Base-by-base conservation (phyloP, 2,329 filamentous ascomycete genomes). In the Knoxdaviesia proteae region DNA sequence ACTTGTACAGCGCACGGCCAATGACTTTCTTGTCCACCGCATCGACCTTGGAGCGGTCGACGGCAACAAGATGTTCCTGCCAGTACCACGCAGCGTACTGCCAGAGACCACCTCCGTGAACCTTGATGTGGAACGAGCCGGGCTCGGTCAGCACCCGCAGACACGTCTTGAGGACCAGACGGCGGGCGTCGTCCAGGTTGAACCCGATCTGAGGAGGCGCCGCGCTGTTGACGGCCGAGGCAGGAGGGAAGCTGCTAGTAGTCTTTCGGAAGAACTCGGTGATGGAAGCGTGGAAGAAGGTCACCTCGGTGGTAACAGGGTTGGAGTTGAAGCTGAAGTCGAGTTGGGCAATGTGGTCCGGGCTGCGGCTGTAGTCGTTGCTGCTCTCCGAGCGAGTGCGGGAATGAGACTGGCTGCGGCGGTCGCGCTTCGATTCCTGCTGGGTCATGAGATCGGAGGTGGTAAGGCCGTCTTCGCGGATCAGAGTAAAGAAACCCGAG, bases 61-160 rank as follows among this genome's bases (percentile, higher is more conserved):
- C 49, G 0, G 53, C 54, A 0, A 54, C 54, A 8, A 62, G 43
- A 47, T 64, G 61, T 34, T 64, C 61, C 41, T 61, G 61, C 61
- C 61, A 63, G 44, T 64, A 64, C 61, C 61, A 62, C 0, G 61
- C 60, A 0, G 61, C 59, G 34, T 63, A 63, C 38, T 60, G 57
- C 44, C 44, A 47, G 29, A 48, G 39, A 10, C 36, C 36, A 6
- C 42, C 33, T 10, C 40, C 40, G 10, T 36, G 10, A 8, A 37
- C 40, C 33, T 41, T 45, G 4, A 7, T 20, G 4, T 33, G 37
- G 11, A 43, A 42, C 32, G 40, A 41, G n/a, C 48, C 48, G n/a
- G 47, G 42, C 30, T 61, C 51, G 3, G 54, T 57, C n/a, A 63
- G 61, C n/a, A 63, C 58, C 4, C 51, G 55, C 1, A 63, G 50